Evolutionary conservation across 495 filamentous ascomycete genomes (phyloP).

Genomic region (Aspergillus bridgeri): DNA sequence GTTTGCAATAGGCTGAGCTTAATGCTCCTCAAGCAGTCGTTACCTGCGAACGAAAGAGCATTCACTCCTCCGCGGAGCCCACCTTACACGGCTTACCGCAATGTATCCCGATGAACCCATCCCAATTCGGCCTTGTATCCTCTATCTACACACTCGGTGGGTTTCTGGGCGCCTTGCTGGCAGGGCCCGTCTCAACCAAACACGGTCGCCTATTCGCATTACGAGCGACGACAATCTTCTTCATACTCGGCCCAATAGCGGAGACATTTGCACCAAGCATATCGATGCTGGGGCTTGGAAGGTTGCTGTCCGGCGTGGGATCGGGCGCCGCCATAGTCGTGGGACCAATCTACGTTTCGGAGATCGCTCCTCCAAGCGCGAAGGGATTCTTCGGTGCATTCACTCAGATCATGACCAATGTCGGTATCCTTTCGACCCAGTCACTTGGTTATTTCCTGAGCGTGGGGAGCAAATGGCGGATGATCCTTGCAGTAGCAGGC

Average conservation of each 20-base stretch:
- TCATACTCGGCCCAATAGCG: conserved; percentile 68
- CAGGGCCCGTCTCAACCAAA: conserved; percentile 67
- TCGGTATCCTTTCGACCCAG: conserved; percentile 87
- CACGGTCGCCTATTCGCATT: conserved; percentile 73
- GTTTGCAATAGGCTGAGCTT: conserved; percentile 69
- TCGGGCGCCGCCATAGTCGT: conserved; percentile 86
- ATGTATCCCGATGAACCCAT: conserved; percentile 78
- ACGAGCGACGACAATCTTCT: conserved; percentile 69
- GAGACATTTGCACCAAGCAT: conserved; percentile 71
- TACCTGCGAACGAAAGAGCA: conserved; percentile 66
- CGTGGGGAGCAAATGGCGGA: conserved; percentile 70
- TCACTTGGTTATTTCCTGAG: conserved; percentile 83
- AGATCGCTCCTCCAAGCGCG: conserved; percentile 73
- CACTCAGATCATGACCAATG: conserved; percentile 90
- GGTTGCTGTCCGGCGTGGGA: conserved; percentile 77
- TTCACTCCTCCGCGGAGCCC: conserved; percentile 36
- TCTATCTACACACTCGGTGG: conserved; percentile 93
- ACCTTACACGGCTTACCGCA: conserved; percentile 50
- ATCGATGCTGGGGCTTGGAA: conserved; percentile 61
- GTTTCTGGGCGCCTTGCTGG: conserved; percentile 72
- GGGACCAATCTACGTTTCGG: conserved; percentile 94
- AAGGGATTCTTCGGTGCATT: conserved; percentile 86
- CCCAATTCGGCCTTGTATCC: conserved; percentile 74
- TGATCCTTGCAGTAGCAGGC: conserved; percentile 74
- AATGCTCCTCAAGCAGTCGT: conserved; percentile 92